Conservation (phyloP, 1,139 yeast species). For the Hemisphaericaspora lyxosophila region DNA sequence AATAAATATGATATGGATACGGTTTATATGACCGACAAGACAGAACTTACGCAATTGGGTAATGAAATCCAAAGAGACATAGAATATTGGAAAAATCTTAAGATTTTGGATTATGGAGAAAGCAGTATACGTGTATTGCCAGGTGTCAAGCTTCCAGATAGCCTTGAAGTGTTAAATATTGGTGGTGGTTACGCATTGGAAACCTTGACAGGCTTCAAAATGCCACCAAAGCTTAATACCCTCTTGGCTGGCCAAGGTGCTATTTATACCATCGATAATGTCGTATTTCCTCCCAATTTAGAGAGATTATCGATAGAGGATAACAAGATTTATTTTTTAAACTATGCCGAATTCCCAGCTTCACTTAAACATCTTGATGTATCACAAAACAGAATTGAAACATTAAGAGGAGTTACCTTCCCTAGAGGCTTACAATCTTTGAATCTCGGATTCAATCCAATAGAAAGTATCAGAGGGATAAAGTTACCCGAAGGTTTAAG, state of each 20-base stretch:
- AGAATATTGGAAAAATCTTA: constrained; percentile 34
- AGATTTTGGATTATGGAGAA: constrained; percentile 39
- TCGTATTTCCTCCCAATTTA: constrained; percentile 34
- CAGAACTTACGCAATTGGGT: constrained; percentile 34
- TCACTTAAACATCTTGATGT: constrained; percentile 33
- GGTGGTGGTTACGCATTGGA: constrained; percentile 45
- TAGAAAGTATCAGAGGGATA: constrained; percentile 44
- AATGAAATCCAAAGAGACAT: constrained; percentile 44
- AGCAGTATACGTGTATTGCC: constrained; percentile 41
- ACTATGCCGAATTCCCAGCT: constrained; percentile 41
- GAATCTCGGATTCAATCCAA: constrained; percentile 41
- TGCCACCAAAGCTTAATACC: constrained; percentile 35
- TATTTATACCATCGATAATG: constrained; percentile 37
- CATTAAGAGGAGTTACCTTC: constrained; percentile 38
- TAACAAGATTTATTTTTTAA: constrained; percentile 42
- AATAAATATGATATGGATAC: constrained; percentile 40
- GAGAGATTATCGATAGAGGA: constrained; percentile 36
- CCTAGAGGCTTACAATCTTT: constrained; percentile 34
- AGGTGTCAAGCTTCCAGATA: constrained; percentile 41
- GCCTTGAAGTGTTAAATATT: constrained; percentile 38
- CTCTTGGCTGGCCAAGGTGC: constrained; percentile 38
- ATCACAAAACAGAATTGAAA: constrained; percentile 44
- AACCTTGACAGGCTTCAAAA: constrained; percentile 41
- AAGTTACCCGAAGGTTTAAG: constrained; percentile 40
- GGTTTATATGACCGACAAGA: constrained; percentile 35